These are phyloP conservation scores for Lactifluus volemus DNA, from an alignment of 768 basidiomycete genomes.

Conservation along the genomic window DNA sequence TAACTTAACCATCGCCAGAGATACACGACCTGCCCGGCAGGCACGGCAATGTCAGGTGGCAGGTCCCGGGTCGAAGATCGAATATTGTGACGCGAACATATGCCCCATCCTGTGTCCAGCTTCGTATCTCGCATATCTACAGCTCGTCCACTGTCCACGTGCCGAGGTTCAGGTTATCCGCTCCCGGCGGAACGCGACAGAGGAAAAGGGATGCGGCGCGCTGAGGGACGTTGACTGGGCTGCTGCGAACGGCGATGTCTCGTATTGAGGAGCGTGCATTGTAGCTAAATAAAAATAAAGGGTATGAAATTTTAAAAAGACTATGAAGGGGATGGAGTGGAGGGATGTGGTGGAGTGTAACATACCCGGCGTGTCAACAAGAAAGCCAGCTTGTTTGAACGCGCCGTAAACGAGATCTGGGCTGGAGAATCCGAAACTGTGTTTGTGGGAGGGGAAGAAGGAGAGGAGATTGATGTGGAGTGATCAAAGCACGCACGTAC, in stretches of 20 bases:
- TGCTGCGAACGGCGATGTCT: constrained; percentile 24
- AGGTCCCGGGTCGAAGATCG: background rate
- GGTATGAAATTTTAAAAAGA: background rate
- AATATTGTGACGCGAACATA: constrained; percentile 36
- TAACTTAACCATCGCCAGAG: too few relatives aligned
- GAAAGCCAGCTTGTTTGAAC: constrained; percentile 27
- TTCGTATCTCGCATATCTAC: constrained; percentile 66
- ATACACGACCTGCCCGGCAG: too few relatives aligned
- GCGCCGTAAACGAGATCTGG: constrained; percentile 26
- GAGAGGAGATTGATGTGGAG: too few relatives aligned
- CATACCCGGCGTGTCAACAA: constrained; percentile 31
- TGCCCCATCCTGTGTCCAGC: constrained; percentile 51
- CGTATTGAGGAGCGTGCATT: constrained; percentile 33
- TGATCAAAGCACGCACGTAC: too few relatives aligned
- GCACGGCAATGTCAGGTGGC: background rate
- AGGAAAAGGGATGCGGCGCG: constrained; percentile 34
- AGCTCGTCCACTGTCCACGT: constrained; percentile 45
- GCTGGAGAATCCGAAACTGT: too few relatives aligned
- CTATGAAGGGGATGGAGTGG: background rate
- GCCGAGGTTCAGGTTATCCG: constrained; percentile 39
- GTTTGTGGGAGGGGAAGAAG: too few relatives aligned
- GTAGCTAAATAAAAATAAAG: constrained; percentile 22
- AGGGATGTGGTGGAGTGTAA: background rate
- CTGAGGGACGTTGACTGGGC: constrained; percentile 17
- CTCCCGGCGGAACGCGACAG: constrained; percentile 8